Base-by-base conservation (phyloP, 2,329 filamentous ascomycete genomes). In the Didymella pomorum region DNA sequence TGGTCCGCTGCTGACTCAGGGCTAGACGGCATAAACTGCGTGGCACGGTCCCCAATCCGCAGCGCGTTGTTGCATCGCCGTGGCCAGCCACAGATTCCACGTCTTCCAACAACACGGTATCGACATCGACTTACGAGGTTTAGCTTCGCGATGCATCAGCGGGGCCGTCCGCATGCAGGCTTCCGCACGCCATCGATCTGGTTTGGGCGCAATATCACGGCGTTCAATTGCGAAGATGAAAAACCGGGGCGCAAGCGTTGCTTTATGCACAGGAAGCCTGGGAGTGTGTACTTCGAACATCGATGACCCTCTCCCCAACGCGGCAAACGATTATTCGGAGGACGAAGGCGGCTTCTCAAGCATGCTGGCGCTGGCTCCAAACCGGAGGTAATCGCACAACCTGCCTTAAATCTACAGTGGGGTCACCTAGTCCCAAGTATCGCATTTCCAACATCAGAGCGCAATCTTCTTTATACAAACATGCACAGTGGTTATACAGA, bases 1-100 rank as follows among this genome's bases (percentile, higher is more conserved):
- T 26, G 42, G 18, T 25, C 8, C 11, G 23, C 14, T 16, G 25
- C 48, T 57, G 49, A 57, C 48, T 52, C 48, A 57, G 18, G 20
- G 21, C 1, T 16, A 14, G 12, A 18, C 18, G 42, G 20, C 26
- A 23, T 37, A 7, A 43, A 23, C 26, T 33, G 8, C 26, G 29
- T 29, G 29, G 21, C 20, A 7, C 39, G 35, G 9, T 39, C 20
- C 23, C 35, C 28, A 43, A 51, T 45, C 39, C 39, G 21, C 35
- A 18, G 12, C 28, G 9, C 37, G 29, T n/a, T 25, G 7, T 39
- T 56, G 31, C 31, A 21, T 16, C 12, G n/a, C 47, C 26, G 31
- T 47, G 26, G 18, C 8, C 25, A 5, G 25, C 16, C 42, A 29
- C 18, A 37, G 11, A 43, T 37, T 33, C 6, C 31, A 50, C 11